Conservation (phyloP, 2,329 filamentous ascomycete species). For the Colletotrichum gloeosporioides region DNA sequence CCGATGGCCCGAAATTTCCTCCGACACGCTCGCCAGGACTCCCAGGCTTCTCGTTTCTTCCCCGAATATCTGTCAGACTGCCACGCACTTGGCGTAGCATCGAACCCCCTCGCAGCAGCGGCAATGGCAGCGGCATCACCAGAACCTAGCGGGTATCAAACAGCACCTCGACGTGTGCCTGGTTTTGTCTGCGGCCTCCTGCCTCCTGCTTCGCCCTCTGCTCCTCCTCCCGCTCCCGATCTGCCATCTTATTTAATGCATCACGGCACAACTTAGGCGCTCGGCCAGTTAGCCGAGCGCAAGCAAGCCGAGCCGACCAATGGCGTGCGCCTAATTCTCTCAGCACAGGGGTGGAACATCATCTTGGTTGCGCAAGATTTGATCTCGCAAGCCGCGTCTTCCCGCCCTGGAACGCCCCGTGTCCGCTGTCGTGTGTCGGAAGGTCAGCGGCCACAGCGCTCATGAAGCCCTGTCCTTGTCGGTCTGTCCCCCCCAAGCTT, state of each 20-base stretch:
- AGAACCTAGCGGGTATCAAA: neutral
- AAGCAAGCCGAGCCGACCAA: conserved; percentile 8
- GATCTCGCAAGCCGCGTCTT: conserved; percentile 20
- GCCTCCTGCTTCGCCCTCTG: neutral
- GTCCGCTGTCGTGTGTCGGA: conserved; percentile 3
- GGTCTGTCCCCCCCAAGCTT: neutral
- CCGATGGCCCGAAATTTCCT: conserved; percentile 19
- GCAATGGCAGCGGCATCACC: neutral
- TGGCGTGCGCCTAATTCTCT: neutral
- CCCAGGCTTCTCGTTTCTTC: neutral
- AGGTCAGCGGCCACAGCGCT: neutral
- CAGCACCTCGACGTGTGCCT: neutral
- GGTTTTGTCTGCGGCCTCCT: neutral
- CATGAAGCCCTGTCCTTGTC: conserved; percentile 9
- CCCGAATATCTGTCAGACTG: neutral
- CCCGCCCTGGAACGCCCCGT: conserved; percentile 15
- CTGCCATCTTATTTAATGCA: neutral
- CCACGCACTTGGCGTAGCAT: conserved; percentile 7
- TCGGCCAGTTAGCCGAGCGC: conserved; percentile 6
- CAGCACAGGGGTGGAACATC: neutral
- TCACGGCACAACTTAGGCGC: neutral
- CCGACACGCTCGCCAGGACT: conserved; percentile 5
- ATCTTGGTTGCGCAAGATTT: conserved; percentile 18
- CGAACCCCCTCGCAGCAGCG: neutral
- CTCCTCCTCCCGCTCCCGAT: neutral